Conservation (phyloP, 2,329 filamentous ascomycete species). For the Ophiocordyceps camponoti-leonardi region DNA sequence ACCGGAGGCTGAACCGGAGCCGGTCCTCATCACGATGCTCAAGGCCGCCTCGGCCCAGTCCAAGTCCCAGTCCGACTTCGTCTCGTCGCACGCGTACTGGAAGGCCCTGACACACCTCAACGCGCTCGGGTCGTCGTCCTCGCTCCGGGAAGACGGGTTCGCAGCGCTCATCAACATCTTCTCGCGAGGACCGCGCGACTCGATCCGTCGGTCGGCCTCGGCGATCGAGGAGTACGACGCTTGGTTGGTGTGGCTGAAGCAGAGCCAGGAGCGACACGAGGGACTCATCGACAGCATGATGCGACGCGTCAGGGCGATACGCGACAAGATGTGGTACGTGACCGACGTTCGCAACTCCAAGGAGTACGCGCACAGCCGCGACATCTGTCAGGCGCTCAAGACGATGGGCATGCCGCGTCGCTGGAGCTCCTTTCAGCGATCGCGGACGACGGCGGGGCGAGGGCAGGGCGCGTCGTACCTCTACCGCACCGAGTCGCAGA, state of each 20-base stretch:
- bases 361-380: conserved; percentile 71
- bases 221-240: conserved; percentile 66
- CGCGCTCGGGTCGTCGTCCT: conserved; percentile 36
- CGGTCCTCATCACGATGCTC: conserved; percentile 54
- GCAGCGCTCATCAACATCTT: conserved; percentile 58
- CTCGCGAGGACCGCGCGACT: conserved; percentile 51
- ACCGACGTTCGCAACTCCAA: conserved; percentile 84
- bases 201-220: conserved; percentile 49
- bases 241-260: conserved; percentile 70
- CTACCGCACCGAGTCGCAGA: conserved; percentile 66
- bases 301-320: conserved; percentile 52
- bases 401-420: conserved; percentile 63
- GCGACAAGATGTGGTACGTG: conserved; percentile 98
- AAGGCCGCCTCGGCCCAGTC: conserved; percentile 62
- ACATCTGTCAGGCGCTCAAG: conserved; percentile 74
- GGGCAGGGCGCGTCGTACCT: conserved; percentile 44
- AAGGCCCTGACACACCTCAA: conserved; percentile 62
- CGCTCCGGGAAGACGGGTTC: conserved; percentile 50
- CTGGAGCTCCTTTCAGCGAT: conserved; percentile 32
- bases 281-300: conserved; percentile 59
- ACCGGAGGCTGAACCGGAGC: conserved; percentile 24
- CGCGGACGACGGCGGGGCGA: conserved; percentile 27
- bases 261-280: conserved; percentile 65
- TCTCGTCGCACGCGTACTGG: conserved; percentile 73
- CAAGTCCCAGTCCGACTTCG: conserved; percentile 64